Evolutionary conservation across 179 eudicot species (phyloP).

Genomic region (Pouteria campechiana): DNA sequence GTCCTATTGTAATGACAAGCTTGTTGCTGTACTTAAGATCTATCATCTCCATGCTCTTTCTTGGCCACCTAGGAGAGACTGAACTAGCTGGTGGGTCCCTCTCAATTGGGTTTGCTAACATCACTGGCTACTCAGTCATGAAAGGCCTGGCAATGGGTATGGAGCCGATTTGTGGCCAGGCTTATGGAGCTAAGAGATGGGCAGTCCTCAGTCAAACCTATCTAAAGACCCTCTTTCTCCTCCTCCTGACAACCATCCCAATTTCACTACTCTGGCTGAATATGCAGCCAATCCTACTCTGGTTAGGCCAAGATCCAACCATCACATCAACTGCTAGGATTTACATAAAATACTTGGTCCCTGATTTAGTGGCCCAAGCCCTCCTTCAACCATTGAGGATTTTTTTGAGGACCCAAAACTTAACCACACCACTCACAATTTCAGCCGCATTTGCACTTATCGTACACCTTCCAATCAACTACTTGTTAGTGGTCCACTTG

Average conservation of each 20-base stretch:
- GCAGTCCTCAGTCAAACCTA: conserved; percentile 52
- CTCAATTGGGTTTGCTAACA: conserved; percentile 73
- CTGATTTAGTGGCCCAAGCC: conserved; percentile 59
- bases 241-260: conserved; percentile 38
- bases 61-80: conserved; percentile 56
- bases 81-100: conserved; percentile 84
- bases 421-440: conserved; percentile 44
- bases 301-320: conserved; percentile 49
- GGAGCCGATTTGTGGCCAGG: conserved; percentile 93
- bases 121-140: conserved; percentile 79
- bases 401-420: conserved; percentile 53
- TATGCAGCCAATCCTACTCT: conserved; percentile 40
- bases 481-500: conserved; percentile 34
- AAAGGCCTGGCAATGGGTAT: conserved; percentile 86
- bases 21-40: conserved; percentile 52
- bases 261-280: conserved; percentile 68
- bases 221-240: conserved; percentile 52
- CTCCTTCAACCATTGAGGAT: conserved; percentile 51
- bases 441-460: conserved; percentile 31
- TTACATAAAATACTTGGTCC: conserved; percentile 53
- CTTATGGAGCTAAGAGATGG: conserved; percentile 69
- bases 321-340: conserved; percentile 49
- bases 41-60: conserved; percentile 63
- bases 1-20: conserved; percentile 51
- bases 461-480: conserved; percentile 60